Evolutionary conservation across 352 stramenopile genomes (phyloP).

Genomic region (Phytophthora ohioensis): DNA sequence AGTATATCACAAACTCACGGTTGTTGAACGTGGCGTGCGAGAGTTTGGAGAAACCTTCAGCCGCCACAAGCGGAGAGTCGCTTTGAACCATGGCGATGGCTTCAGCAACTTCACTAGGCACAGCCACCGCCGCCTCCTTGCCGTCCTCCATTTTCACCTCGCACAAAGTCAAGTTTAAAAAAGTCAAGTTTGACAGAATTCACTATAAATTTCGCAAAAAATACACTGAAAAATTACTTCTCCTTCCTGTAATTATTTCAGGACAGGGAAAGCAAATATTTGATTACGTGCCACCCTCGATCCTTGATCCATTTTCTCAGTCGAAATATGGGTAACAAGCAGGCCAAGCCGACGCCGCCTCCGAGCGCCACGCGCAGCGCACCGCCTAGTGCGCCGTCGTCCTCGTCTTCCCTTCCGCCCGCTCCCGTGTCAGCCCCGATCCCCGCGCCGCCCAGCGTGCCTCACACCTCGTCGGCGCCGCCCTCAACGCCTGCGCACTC

Average conservation of each 20-base stretch:
- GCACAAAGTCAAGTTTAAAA: background rate
- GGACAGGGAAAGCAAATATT: background rate
- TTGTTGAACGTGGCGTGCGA: constrained; percentile 85
- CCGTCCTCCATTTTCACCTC: constrained; percentile 43
- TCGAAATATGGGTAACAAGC: constrained; percentile 83
- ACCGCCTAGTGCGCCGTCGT: constrained; percentile 8
- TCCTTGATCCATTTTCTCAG: constrained; percentile 7
- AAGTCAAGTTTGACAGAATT: background rate
- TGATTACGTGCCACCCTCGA: constrained; percentile 16
- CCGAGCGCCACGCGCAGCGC: constrained; percentile 25
- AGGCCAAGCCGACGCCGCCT: constrained; percentile 63
- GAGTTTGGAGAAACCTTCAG: constrained; percentile 77
- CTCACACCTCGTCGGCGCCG: constrained; percentile 23
- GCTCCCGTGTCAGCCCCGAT: constrained; percentile 4
- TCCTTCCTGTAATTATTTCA: no score
- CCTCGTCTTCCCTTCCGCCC: constrained; percentile 7
- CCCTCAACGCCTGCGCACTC: constrained; percentile 40
- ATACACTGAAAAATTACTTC: no score
- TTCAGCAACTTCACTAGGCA: constrained; percentile 64
- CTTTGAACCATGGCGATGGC: constrained; percentile 66
- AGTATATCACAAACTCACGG: constrained; percentile 39
- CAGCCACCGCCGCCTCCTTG: constrained; percentile 41
- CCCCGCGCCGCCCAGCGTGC: constrained; percentile 5
- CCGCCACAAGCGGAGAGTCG: constrained; percentile 57
- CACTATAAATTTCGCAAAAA: no score